Conservation (phyloP, 176 grass and related monocot genomes). For the Avena insularis region DNA sequence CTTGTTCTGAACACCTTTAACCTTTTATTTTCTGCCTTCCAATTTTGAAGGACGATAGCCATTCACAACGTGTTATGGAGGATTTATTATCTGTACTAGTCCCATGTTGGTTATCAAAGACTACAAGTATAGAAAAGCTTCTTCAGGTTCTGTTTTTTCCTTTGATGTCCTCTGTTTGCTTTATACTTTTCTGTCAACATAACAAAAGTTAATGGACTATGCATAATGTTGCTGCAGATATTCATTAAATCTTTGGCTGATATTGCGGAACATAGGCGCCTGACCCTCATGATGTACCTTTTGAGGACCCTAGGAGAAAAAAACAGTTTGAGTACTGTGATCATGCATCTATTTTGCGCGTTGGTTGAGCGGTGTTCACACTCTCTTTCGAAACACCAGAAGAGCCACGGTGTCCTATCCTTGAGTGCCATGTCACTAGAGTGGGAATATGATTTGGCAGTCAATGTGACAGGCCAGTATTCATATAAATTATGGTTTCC, state of each 20-base stretch:
- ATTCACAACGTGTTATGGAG: slow-evolving; percentile 84
- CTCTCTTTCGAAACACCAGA: slow-evolving; percentile 31
- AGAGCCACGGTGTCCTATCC: slow-evolving; percentile 16
- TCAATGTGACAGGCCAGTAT: slow-evolving; percentile 64
- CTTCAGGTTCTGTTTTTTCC: slow-evolving; percentile 62
- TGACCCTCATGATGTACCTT: slow-evolving; percentile 81
- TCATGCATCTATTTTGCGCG: slow-evolving; percentile 66
- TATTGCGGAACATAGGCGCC: slow-evolving; percentile 64
- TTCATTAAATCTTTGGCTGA: slow-evolving; percentile 90
- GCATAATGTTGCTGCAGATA: slow-evolving; percentile 56
- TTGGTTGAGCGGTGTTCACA: slow-evolving; percentile 50
- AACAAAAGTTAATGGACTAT: neutral
- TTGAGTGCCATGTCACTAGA: slow-evolving; percentile 50
- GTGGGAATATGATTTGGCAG: slow-evolving; percentile 85
- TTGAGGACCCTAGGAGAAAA: slow-evolving; percentile 82
- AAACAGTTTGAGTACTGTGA: slow-evolving; percentile 60
- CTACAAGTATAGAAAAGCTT: slow-evolving; percentile 77
- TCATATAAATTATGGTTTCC: slow-evolving; percentile 92
- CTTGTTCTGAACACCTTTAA: slow-evolving; percentile 19
- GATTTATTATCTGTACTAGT: slow-evolving; percentile 78
- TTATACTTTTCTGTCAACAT: slow-evolving; percentile 38
- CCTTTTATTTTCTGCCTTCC: slow-evolving; percentile 10
- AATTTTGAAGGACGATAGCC: slow-evolving; percentile 73
- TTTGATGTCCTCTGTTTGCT: slow-evolving; percentile 21
- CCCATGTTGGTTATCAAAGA: slow-evolving; percentile 88